Evolutionary conservation across 192 early-diverging fungal genomes (phyloP).

Genomic region (Phlyctochytrium planicorne): DNA sequence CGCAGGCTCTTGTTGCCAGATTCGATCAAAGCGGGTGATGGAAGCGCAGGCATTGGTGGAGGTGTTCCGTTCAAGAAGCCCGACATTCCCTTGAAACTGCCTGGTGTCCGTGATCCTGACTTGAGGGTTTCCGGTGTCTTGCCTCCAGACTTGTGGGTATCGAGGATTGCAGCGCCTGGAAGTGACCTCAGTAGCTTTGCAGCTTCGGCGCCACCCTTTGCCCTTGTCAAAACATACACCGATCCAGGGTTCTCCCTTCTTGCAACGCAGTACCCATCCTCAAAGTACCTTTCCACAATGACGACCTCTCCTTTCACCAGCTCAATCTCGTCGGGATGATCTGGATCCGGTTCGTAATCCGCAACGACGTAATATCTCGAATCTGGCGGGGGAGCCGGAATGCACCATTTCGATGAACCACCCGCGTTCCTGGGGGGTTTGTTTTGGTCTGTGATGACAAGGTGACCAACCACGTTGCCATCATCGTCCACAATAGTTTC

Average conservation of each 20-base stretch:
- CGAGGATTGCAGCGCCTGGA: neutral
- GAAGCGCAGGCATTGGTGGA: neutral
- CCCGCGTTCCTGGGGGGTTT: neutral
- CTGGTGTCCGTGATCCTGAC: neutral
- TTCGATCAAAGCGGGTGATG: neutral
- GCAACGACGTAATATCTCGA: neutral
- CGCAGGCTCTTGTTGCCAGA: neutral
- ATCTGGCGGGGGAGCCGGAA: neutral
- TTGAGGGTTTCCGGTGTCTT: neutral
- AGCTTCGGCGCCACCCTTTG: neutral
- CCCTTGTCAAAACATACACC: neutral
- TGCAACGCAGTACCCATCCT: neutral
- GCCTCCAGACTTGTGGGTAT: neutral
- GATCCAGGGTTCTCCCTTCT: neutral
- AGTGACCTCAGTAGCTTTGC: neutral
- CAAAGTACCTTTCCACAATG: conserved; percentile 1
- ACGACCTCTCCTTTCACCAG: neutral
- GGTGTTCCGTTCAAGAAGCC: neutral
- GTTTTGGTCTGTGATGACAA: neutral
- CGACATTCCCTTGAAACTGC: neutral
- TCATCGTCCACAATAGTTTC: neutral
- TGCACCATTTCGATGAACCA: neutral
- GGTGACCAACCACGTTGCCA: neutral
- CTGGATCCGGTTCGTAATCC: neutral
- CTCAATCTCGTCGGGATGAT: neutral